Evolutionary conservation across 2,329 filamentous ascomycete species (phyloP).

Genomic region (Fusarium decemcellulare): DNA sequence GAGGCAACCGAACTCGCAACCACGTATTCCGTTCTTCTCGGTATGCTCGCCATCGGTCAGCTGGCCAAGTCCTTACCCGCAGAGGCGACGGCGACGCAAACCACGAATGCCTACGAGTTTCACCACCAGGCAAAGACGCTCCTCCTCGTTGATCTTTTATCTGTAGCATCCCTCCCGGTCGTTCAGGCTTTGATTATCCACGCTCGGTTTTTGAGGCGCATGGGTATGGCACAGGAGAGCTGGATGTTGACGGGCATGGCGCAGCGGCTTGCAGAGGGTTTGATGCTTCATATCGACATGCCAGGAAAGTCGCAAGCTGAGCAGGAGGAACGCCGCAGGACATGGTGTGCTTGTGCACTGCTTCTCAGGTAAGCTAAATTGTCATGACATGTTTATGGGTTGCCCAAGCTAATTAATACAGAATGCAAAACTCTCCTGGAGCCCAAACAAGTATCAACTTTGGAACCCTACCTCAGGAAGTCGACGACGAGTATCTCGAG

Average conservation of each 20-base stretch:
- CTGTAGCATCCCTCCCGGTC: slow-evolving; percentile 38
- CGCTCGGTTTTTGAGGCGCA: slow-evolving; percentile 40
- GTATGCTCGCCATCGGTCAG: slow-evolving; percentile 46
- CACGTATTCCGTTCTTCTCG: slow-evolving; percentile 42
- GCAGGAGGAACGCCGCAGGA: slow-evolving; percentile 42
- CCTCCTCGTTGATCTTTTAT: slow-evolving; percentile 41
- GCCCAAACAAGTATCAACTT: slow-evolving; percentile 24
- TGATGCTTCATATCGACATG: slow-evolving; percentile 41
- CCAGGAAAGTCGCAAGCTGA: slow-evolving; percentile 41
- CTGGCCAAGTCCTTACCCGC: slow-evolving; percentile 24
- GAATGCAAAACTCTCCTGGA: slow-evolving; percentile 38
- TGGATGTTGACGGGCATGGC: slow-evolving; percentile 45
- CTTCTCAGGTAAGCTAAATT: slow-evolving; percentile 26
- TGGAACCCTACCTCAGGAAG: slow-evolving; percentile 38
- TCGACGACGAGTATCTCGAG: slow-evolving; percentile 45
- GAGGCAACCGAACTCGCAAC: slow-evolving; percentile 46
- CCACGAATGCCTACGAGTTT: slow-evolving; percentile 38
- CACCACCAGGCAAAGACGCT: slow-evolving; percentile 43
- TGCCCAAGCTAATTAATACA: slow-evolving; percentile 1
- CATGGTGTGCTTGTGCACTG: slow-evolving; percentile 44
- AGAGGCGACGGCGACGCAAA: slow-evolving; percentile 19
- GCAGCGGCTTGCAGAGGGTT: slow-evolving; percentile 42
- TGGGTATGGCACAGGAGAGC: slow-evolving; percentile 37
- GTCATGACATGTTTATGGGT: neutral
- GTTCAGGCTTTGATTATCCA: slow-evolving; percentile 46